Evolutionary conservation across 495 filamentous ascomycete genomes (phyloP).

Genomic region (Aspergillus indologenus): DNA sequence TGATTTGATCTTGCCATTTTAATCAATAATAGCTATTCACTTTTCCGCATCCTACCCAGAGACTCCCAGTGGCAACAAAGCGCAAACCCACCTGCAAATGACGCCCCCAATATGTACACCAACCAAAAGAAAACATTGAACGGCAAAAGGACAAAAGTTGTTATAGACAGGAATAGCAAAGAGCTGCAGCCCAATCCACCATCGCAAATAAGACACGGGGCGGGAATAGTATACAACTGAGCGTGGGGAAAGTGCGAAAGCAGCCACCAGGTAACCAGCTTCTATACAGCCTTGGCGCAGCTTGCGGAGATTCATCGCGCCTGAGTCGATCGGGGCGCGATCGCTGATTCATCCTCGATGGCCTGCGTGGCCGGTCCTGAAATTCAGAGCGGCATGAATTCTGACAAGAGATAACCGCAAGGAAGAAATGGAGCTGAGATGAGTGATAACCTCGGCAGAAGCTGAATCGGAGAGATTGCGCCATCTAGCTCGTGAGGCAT

Average conservation of each 20-base stretch:
- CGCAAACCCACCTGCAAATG: not conserved
- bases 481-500: not conserved
- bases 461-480: no score
- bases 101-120: not conserved
- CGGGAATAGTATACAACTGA: not conserved
- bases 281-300: not conserved
- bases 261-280: not conserved
- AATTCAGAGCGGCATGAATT: not conserved
- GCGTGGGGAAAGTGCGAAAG: not conserved
- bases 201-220: not conserved
- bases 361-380: no score
- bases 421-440: not conserved
- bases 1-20: not conserved
- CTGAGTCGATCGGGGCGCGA: not conserved
- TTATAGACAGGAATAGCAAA: not conserved
- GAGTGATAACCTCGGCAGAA: no score
- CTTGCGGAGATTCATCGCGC: not conserved
- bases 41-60: not conserved
- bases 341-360: not conserved
- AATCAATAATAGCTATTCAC: not conserved
- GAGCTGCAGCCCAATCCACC: not conserved
- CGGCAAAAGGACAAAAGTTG: not conserved
- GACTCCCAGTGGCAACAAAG: not conserved
- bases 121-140: not conserved
- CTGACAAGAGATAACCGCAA: not conserved